A percentile compares a stretch with the other conserved stretches of the same genome.
phyloP scores from a whole-genome alignment of 2,329 filamentous ascomycete species.

The Tetracladium maxilliforme region DNA sequence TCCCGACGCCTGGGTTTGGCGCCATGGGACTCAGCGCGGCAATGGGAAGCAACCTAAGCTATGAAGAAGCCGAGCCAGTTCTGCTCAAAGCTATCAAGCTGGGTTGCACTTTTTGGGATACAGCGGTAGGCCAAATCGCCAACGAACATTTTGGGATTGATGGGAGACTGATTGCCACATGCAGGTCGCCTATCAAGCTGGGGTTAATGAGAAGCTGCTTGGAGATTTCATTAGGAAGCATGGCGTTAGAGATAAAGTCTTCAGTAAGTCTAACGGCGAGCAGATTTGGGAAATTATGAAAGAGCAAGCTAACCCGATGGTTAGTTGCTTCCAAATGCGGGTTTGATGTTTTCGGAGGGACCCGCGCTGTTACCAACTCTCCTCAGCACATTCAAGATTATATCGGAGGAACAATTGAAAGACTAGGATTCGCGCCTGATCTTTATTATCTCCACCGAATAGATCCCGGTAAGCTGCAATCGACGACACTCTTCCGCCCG shows the following conservation, averaged over 20 bases:
- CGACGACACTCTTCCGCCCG: too few species aligned
- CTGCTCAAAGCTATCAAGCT: slow-evolving; percentile 30
- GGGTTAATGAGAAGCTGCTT: slow-evolving; percentile 31
- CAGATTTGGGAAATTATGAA: slow-evolving; percentile 25
- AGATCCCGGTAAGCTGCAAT: too few species aligned
- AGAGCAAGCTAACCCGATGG: too few species aligned
- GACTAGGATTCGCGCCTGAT: too few species aligned
- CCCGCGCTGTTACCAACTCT: too few species aligned
- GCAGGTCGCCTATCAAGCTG: slow-evolving; percentile 27
- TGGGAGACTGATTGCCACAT: neutral
- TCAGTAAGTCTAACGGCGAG: slow-evolving; percentile 18
- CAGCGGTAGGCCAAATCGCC: slow-evolving; percentile 18
- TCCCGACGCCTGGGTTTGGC: slow-evolving; percentile 28
- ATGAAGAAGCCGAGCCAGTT: slow-evolving; percentile 30
- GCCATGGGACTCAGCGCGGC: slow-evolving; percentile 31
- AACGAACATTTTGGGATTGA: neutral
- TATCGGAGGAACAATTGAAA: slow-evolving; percentile 31
- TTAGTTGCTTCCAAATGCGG: too few species aligned
- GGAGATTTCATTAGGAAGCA: slow-evolving; percentile 34
- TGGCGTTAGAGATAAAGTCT: slow-evolving; percentile 32
- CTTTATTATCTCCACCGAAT: too few species aligned
- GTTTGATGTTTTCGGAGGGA: too few species aligned
- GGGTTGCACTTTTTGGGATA: slow-evolving; percentile 29
- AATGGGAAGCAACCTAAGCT: slow-evolving; percentile 22
- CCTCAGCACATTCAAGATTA: slow-evolving; percentile 28